phyloP scores from a whole-genome alignment of 2,329 filamentous ascomycete genomes.

The Ceratocystis variospora region DNA sequence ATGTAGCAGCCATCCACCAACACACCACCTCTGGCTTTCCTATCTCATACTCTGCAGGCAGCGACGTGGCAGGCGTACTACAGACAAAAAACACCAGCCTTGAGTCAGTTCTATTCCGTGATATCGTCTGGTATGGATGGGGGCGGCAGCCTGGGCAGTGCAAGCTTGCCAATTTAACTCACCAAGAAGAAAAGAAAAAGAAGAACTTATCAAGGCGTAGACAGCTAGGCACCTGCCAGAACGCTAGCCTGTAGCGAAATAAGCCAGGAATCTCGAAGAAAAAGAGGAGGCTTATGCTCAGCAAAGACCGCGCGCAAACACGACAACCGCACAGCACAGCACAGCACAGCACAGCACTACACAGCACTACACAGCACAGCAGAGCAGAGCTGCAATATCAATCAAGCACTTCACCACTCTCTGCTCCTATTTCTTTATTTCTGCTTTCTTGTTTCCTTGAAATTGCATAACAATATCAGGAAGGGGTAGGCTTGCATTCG shows the following conservation, averaged over 20 bases:
- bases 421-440: not conserved
- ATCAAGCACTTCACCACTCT: not conserved
- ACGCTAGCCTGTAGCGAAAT: not conserved
- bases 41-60: not conserved
- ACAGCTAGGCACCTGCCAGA: no score
- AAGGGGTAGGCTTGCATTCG: not conserved
- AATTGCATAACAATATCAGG: slow-evolving; percentile 4
- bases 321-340: no score
- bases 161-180: not conserved
- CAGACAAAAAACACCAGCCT: no score
- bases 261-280: not conserved
- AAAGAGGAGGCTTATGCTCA: not conserved
- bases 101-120: no score
- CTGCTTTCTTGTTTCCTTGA: not conserved
- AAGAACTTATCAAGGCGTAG: not conserved
- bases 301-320: not conserved
- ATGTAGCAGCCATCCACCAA: not conserved
- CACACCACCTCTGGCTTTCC: not conserved
- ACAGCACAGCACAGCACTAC: no score
- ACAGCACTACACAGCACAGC: no score
- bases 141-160: no score
- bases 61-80: no score
- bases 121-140: no score
- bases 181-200: not conserved
- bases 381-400: no score